Evolutionary conservation across 148 eudicot genomes (phyloP), one percentile per base, ranked within the genome.

Genomic region (Rhododendron henanense): DNA sequence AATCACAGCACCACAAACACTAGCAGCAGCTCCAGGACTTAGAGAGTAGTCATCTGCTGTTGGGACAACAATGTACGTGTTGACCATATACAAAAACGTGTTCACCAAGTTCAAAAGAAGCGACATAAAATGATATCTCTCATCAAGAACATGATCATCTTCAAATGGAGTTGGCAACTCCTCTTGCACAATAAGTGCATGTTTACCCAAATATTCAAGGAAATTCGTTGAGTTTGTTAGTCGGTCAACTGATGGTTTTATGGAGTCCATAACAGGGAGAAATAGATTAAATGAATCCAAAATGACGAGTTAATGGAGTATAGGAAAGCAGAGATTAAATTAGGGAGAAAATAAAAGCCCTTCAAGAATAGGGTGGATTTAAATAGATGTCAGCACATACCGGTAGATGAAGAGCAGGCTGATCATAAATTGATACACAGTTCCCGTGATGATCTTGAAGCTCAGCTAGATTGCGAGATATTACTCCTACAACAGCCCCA

Each of bases 1-100:
- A 89, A 94, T 94, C 71, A 94, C 91, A 25, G 74, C 88, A 19
- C 97, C 97, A 82, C 97, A 94, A 28, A 94, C 92, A 28, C 93
- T 94, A 53, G 95, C 93, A 44, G 96, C 94, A 16, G 96, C 96
- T 31, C 96, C 95, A 88, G 93, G 95, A 84, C 93, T 94, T 48
- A 88, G 71, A 35, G 96, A 93, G 81, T 94, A 94, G 85, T 85
- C 85, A 61, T 94, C 96, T 18, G 96, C 95, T 69, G 96, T 94
- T 50, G 96, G 96, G 71, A 92, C 94, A 39, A 94, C 90, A 51
- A 94, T 91, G 75, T 94, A 92, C 9, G 94, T 92, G 59, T 94
- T 94, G 69, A 91, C 93, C 96, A 94, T 94, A 81, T 94, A 94
- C 23, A 94, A 85, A 76, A 91, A 94, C 21, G 96, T 93, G 86